These are phyloP conservation scores for Dothideomycetes sp. DNA, from an alignment of 2,329 filamentous ascomycete genomes.

Conservation along the genomic window DNA sequence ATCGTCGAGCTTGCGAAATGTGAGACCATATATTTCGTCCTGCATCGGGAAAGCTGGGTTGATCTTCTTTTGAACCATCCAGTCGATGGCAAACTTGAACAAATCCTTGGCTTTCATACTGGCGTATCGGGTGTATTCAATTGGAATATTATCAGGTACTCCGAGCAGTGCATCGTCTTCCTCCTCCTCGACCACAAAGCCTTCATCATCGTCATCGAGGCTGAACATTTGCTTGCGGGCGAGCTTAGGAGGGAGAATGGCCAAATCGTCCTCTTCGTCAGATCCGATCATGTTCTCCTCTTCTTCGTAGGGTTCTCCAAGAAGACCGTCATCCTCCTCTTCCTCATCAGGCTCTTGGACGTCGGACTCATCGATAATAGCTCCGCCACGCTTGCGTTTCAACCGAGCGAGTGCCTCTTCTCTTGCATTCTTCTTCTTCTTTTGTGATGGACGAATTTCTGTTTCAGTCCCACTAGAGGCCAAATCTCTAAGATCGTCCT, in stretches of 20 bases:
- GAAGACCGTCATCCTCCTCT: slow-evolving; percentile 14
- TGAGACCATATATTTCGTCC: slow-evolving; percentile 54
- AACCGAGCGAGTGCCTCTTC: slow-evolving; percentile 32
- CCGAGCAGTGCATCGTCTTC: slow-evolving; percentile 41
- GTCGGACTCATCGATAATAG: slow-evolving; percentile 12
- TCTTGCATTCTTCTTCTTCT: slow-evolving; percentile 24
- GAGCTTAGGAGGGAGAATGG: slow-evolving; percentile 3
- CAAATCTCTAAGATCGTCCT: slow-evolving; percentile 35
- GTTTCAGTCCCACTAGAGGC: slow-evolving; percentile 20
- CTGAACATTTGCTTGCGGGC: slow-evolving; percentile 32
- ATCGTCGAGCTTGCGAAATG: slow-evolving; percentile 61
- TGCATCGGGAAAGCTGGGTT: slow-evolving; percentile 57
- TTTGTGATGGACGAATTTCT: slow-evolving; percentile 12
- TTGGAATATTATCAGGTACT: slow-evolving; percentile 50
- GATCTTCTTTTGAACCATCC: slow-evolving; percentile 71
- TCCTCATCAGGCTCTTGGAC: slow-evolving; percentile 14
- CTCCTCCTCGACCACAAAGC: slow-evolving; percentile 40
- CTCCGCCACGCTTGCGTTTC: slow-evolving; percentile 28
- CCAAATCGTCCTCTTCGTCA: slow-evolving; percentile 12
- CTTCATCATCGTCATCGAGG: slow-evolving; percentile 45
- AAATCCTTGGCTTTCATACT: slow-evolving; percentile 60
- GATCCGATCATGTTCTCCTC: slow-evolving; percentile 18
- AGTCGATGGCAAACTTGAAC: slow-evolving; percentile 64
- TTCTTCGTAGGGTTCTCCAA: slow-evolving; percentile 17
- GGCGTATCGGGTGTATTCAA: slow-evolving; percentile 56